These are phyloP conservation scores for Acmispon strigosus DNA, from an alignment of 306 rosid genomes.

Conservation along the genomic window DNA sequence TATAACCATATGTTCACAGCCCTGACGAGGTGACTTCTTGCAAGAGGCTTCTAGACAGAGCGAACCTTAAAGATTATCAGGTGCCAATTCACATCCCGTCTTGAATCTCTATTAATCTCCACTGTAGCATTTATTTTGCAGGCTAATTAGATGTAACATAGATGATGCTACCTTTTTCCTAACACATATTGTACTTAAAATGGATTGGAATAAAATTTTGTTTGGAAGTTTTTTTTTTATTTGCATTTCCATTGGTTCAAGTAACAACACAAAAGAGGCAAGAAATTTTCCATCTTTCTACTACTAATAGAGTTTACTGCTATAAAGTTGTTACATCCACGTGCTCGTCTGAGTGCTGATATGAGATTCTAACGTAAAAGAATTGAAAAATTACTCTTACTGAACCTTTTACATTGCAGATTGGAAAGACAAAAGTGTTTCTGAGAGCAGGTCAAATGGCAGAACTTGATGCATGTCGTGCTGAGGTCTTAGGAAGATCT, in stretches of 20 bases:
- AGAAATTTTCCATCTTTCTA: background rate
- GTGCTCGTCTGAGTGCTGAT: background rate
- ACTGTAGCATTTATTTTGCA: background rate
- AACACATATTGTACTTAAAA: background rate
- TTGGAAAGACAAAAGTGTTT: constrained; percentile 93
- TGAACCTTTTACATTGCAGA: constrained; percentile 39
- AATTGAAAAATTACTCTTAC: background rate
- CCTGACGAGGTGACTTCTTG: constrained; percentile 68
- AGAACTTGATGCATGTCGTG: constrained; percentile 77
- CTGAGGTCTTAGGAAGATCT: constrained; percentile 75
- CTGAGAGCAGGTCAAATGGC: constrained; percentile 99
- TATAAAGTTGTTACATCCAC: background rate
- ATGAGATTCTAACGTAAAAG: background rate
- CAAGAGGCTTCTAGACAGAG: constrained; percentile 58
- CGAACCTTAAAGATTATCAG: constrained; percentile 73
- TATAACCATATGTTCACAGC: constrained; percentile 33
- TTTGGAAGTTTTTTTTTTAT: background rate
- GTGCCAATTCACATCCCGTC: constrained; percentile 28
- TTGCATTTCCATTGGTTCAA: constrained; percentile 2
- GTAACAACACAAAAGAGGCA: background rate
- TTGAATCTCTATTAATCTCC: background rate
- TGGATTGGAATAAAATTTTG: background rate
- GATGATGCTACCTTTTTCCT: background rate
- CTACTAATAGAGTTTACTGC: background rate
- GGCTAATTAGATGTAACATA: background rate